Conservation (phyloP, 805 yeast genomes). For the Wickerhamomyces alni region DNA sequence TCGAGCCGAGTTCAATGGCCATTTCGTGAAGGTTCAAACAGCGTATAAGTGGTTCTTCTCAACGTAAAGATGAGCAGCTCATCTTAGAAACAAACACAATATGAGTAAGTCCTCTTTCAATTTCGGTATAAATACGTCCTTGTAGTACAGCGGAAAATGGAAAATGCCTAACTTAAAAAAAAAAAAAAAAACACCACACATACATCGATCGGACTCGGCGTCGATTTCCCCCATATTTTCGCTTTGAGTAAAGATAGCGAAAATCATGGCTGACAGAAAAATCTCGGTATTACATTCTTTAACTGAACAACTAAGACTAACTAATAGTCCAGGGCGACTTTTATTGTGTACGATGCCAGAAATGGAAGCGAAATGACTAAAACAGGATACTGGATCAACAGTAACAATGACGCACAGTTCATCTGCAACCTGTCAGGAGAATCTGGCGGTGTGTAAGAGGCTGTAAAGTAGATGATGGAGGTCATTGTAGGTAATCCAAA, state of each 20-base stretch:
- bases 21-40: not conserved
- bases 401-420: conserved; percentile 5
- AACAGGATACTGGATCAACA: conserved; percentile 6
- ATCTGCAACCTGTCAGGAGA: conserved; percentile 6
- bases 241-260: too few relatives aligned
- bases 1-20: conserved; percentile 41
- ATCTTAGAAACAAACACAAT: too few relatives aligned
- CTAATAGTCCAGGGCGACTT: conserved; percentile 2
- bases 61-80: too few relatives aligned
- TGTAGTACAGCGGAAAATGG: too few relatives aligned
- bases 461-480: conserved; percentile 76
- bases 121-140: too few relatives aligned
- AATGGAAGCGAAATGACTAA: conserved; percentile 6
- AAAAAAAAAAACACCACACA: not conserved
- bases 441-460: conserved; percentile 60
- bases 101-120: too few relatives aligned
- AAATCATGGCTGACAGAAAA: too few relatives aligned
- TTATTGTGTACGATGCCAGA: conserved; percentile 5
- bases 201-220: not conserved
- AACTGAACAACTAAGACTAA: not conserved
- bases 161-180: too few relatives aligned
- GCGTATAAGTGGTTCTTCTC: too few relatives aligned
- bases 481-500: conserved; percentile 86
- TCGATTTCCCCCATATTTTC: too few relatives aligned
- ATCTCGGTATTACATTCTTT: too few relatives aligned